These are phyloP conservation scores for Strigomonas culicis DNA, from an alignment of 208 protist species.

Conservation along the genomic window DNA sequence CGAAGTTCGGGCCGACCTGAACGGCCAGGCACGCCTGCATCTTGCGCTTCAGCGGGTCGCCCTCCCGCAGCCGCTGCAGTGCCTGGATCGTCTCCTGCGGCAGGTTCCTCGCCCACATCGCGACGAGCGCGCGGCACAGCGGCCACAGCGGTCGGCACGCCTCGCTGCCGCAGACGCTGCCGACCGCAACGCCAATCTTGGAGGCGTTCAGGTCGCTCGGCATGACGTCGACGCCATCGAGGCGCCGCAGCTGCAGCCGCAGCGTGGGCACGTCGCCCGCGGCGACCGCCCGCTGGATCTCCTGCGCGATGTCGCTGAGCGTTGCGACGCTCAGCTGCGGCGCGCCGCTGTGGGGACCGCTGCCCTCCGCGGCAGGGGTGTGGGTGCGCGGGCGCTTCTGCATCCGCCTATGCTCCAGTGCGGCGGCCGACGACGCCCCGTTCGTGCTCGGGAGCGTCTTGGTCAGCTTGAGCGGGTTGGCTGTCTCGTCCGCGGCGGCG, in stretches of 20 bases:
- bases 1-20: background rate
- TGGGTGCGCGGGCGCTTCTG: conserved; percentile 13
- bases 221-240: conserved; percentile 55
- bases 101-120: conserved; percentile 64
- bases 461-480: conserved; percentile 61
- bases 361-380: background rate
- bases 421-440: background rate
- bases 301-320: conserved; percentile 38
- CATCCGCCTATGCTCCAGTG: conserved; percentile 3
- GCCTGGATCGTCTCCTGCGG: conserved; percentile 53
- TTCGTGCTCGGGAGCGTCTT: background rate
- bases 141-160: conserved; percentile 55
- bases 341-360: background rate
- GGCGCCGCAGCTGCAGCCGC: conserved; percentile 41
- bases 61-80: conserved; percentile 14
- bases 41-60: background rate
- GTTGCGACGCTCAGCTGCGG: conserved; percentile 20
- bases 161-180: conserved; percentile 39
- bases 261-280: conserved; percentile 29
- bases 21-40: background rate
- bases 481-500: conserved; percentile 42
- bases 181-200: conserved; percentile 74
- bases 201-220: conserved; percentile 54
- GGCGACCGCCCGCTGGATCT: conserved; percentile 38
- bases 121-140: conserved; percentile 61